Base-by-base conservation (phyloP, 2,329 filamentous ascomycete species). In the Lasiodiplodia citricola region DNA sequence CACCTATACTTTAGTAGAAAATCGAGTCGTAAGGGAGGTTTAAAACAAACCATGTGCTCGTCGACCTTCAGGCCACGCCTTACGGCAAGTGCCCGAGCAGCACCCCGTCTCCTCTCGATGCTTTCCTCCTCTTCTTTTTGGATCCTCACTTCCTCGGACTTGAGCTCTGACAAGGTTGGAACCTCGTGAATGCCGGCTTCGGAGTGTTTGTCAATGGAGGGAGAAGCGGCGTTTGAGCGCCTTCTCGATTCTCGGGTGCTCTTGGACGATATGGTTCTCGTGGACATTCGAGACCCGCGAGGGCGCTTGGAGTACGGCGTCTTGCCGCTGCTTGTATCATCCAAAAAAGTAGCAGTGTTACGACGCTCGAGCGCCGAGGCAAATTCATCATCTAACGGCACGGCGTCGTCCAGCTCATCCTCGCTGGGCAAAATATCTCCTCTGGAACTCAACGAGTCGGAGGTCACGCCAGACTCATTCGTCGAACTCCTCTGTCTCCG, bases 401-500 rank as follows among this genome's bases (percentile, higher is more conserved):
- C 88, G 0, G 95, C 95, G 80, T 98, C 95, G 78, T 97, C 94
- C 71, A 80, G 75, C 69, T 96, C 93, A 66, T 94, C 93, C 75
- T 97, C 94, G 74, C 94, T 97, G 0, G 93, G 93, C 73, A 97
- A 96, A 14, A 98, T 83, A 80, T 98, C 95, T 2, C 94, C 94
- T 57, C 95, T 86, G 13, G 94, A 97, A 74, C 94, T 91, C 71
- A 92, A 89, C 6, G 94, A 97, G 77, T 95, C 94, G 35, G 89
- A 91, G 0, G 94, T 97, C 71, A 91, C 91, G 51, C 91, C 91
- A 14, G 93, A 97, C 4, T 88, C 91, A 16, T 89, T 87, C 1
- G 94, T 97, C 57, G 88, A 89, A 79, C 94, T 97, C 63, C 94
- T 87, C 72, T 90, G 87, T 72, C 91, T 84, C 25, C 78, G 75